Conservation (phyloP, 257 asterid species). For the Penstemon barbatus region DNA sequence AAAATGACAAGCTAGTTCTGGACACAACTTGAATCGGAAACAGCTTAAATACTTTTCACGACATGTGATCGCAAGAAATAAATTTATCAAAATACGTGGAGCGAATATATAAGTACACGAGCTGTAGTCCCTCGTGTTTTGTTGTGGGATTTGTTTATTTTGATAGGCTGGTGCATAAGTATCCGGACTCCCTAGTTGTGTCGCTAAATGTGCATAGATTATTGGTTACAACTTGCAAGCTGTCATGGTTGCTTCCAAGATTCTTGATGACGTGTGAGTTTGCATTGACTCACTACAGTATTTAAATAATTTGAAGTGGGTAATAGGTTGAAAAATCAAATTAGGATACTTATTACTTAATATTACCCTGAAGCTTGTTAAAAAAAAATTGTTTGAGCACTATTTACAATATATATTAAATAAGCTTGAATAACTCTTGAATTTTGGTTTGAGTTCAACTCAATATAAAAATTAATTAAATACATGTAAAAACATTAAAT, state of each 20-base stretch:
- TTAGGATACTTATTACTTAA: too few relatives aligned
- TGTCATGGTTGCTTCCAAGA: conserved; percentile 92
- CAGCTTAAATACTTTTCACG: conserved; percentile 62
- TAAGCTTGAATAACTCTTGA: too few relatives aligned
- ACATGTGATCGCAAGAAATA: conserved; percentile 65
- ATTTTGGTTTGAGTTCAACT: too few relatives aligned
- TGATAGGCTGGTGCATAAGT: conserved; percentile 67
- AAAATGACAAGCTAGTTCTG: conserved; percentile 51
- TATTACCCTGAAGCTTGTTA: too few relatives aligned
- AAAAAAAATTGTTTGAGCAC: too few relatives aligned
- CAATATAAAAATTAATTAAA: too few relatives aligned
- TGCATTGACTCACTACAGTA: too few relatives aligned
- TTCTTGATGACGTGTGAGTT: conserved; percentile 81
- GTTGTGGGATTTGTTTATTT: conserved; percentile 82
- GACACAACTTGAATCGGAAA: conserved; percentile 24
- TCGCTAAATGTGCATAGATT: conserved; percentile 85
- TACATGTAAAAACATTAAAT: too few relatives aligned
- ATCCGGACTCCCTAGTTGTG: conserved; percentile 71
- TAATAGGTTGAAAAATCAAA: too few relatives aligned
- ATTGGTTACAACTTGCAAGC: conserved; percentile 62
- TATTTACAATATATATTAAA: too few relatives aligned
- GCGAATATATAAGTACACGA: conserved; percentile 80
- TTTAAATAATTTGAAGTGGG: too few relatives aligned
- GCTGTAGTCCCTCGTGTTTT: conserved; percentile 82
- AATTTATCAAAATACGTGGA: conserved; percentile 68